Evolutionary conservation across 2,329 filamentous ascomycete genomes (phyloP), one percentile per base, ranked within the genome.

Genomic region (Blastomyces gilchristii): DNA sequence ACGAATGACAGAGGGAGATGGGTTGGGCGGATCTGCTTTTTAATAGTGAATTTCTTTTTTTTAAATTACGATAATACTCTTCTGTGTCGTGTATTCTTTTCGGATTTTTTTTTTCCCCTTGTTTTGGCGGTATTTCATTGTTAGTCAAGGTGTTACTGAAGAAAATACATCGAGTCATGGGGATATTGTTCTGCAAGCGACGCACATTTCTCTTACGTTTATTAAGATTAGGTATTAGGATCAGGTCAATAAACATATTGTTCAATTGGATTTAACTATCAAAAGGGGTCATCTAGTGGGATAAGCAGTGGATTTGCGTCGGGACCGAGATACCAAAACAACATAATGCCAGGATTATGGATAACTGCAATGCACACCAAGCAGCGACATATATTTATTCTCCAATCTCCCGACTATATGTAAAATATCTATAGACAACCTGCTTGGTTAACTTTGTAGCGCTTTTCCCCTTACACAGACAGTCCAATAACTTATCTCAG

Each of bases 1-100:
- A 61, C 70, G 75, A 16, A 76, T 81, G 70, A 74, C 77, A 16
- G 77, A 78, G 64, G 72, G 73, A 12, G 78, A 80, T 63, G 75
- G 75, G 61, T 72, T 75, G 53, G 70, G 74, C 59, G 72, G 72
- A n/a, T 71, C 74, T 14, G 71, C 74, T 45, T 80, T 80, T 64
- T 79, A 62, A 41, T 6, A 45, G 2, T 45, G 28, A 4, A 22
- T 22, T 22, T 43, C 16, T 8, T 1, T 2, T 2, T 14, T 41
- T 37, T 16, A 31, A 25, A 4, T 16, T 28, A 28, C 16, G 25
- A 57, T 14, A 34, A 57, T 54, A 14, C 53, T 41, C 59, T 39
- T 43, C 39, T 50, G 8, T 49, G 59, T 56, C 49, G 43, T 63
- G 37, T 52, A 34, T 47, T 50, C 56, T 39, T 22, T 47, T 31